These are phyloP conservation scores for Leccinum subgranulosum DNA, from an alignment of 768 basidiomycete species.

Conservation along the genomic window DNA sequence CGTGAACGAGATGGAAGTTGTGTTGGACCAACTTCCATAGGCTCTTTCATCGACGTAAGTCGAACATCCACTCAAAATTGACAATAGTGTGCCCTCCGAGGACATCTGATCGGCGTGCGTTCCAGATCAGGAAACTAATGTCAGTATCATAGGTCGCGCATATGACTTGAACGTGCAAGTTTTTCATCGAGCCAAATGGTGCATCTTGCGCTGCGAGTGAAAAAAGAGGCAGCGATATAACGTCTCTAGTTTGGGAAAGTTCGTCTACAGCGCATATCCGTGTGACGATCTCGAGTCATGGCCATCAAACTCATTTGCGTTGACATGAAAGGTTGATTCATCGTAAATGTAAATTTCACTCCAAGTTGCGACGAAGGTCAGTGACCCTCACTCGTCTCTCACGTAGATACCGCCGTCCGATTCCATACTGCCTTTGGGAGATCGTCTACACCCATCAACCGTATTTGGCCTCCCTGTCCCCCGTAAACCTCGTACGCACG, in stretches of 20 bases:
- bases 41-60: not conserved
- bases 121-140: not conserved
- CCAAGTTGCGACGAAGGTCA: too few relatives aligned
- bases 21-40: slow-evolving; percentile 41
- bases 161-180: not conserved
- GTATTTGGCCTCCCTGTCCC: slow-evolving; percentile 2
- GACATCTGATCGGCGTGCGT: not conserved
- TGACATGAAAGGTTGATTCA: not conserved
- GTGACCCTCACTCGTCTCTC: not conserved
- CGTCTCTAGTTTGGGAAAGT: not conserved
- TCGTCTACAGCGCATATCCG: not conserved
- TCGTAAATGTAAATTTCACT: not conserved
- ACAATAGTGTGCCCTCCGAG: not conserved
- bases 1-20: slow-evolving; percentile 74
- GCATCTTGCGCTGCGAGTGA: too few relatives aligned
- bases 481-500: slow-evolving; percentile 17
- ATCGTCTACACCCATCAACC: slow-evolving; percentile 13
- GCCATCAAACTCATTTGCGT: not conserved
- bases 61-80: not conserved
- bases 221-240: not conserved
- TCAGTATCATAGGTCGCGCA: too few relatives aligned
- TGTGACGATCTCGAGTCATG: not conserved
- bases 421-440: slow-evolving; percentile 21
- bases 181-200: not conserved
- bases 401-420: slow-evolving; percentile 9